phyloP scores from a whole-genome alignment of 2,329 filamentous ascomycete genomes.

The Aspergillus arachidicola region DNA sequence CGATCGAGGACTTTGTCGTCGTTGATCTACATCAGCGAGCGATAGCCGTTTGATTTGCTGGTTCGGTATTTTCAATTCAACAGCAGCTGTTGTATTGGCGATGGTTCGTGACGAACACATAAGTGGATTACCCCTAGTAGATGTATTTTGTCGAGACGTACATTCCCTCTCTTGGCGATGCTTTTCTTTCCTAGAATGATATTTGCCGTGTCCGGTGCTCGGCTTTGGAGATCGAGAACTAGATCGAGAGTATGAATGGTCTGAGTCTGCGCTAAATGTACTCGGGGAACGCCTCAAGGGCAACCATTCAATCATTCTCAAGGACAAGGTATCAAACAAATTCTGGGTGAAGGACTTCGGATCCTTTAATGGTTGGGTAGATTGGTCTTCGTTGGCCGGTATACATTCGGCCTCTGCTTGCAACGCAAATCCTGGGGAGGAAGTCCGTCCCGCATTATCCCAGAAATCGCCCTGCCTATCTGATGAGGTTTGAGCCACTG shows the following conservation, averaged over 20 bases:
- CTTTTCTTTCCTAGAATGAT: slow-evolving; percentile 13
- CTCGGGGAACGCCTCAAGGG: slow-evolving; percentile 40
- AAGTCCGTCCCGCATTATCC: background rate
- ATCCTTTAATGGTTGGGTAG: slow-evolving; percentile 51
- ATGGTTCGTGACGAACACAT: slow-evolving; percentile 33
- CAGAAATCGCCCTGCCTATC: background rate
- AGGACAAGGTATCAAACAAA: slow-evolving; percentile 52
- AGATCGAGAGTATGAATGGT: slow-evolving; percentile 8
- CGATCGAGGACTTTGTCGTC: slow-evolving; percentile 36
- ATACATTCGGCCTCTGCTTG: slow-evolving; percentile 15
- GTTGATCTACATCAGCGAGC: slow-evolving; percentile 39
- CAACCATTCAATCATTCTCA: slow-evolving; percentile 51
- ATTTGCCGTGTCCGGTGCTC: slow-evolving; percentile 11
- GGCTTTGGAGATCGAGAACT: slow-evolving; percentile 16
- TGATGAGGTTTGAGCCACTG: background rate
- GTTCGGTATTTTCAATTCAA: slow-evolving; percentile 42
- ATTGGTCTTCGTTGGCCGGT: slow-evolving; percentile 22
- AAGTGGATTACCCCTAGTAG: slow-evolving; percentile 22
- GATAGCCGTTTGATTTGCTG: slow-evolving; percentile 45
- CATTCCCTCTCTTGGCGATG: slow-evolving; percentile 13
- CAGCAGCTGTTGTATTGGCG: slow-evolving; percentile 30
- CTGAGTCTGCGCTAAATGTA: slow-evolving; percentile 19
- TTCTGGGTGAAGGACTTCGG: slow-evolving; percentile 65
- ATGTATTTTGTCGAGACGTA: slow-evolving; percentile 10
- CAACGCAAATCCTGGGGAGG: background rate